Evolutionary conservation across 2,329 filamentous ascomycete species (phyloP), one percentile per base, ranked within the genome.

Genomic region (Paecilomyces sp.): DNA sequence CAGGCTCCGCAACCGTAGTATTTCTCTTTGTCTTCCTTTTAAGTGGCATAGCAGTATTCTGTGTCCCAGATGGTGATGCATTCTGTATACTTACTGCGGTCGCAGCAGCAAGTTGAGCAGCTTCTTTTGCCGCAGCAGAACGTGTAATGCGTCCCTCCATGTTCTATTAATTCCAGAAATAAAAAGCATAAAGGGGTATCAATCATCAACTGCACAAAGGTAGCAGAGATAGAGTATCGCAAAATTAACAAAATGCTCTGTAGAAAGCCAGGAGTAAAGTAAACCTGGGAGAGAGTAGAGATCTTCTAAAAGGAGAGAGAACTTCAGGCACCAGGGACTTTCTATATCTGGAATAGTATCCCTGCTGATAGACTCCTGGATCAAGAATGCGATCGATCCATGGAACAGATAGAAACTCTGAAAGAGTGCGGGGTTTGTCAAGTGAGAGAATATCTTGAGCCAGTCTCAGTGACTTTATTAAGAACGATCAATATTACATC

Each of bases 131-230:
- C 11, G 66, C 66, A 47, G 63, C 61, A 47, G 69, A 69, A 6
- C 72, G 71, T 51, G 72, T 74, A 22, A 68, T 57, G 33, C 68
- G 68, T 50, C 53, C 57, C 18, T 61, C 60, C 65, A 70, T 70
- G 25, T 13, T 58, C 51, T 3, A 31, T 30, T 31, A n/a, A 25
- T 18, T 55, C 53, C 52, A 33, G 53, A 50, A 15, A 55, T 25
- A 28, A 1, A 22, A 25, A 28, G 25, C 18, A 33, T 22, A 53
- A 34, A 51, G 31, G 57, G 18, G n/a, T 33, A 22, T 28, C 52
- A 28, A 22, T 28, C 52, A 13, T 54, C 12, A 28, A 28, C 52
- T 31, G 5, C 15, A 28, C 25, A 28, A 28, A 6, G 25, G 3
- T 13, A 22, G 28, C 9, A 54, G 8, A 31, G 24, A 54, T 9